A percentile compares a stretch with the other conserved stretches of the same genome.
These are phyloP conservation scores for Lepidium africanum DNA, from an alignment of 345 rosid genomes.

Conservation along the genomic window DNA sequence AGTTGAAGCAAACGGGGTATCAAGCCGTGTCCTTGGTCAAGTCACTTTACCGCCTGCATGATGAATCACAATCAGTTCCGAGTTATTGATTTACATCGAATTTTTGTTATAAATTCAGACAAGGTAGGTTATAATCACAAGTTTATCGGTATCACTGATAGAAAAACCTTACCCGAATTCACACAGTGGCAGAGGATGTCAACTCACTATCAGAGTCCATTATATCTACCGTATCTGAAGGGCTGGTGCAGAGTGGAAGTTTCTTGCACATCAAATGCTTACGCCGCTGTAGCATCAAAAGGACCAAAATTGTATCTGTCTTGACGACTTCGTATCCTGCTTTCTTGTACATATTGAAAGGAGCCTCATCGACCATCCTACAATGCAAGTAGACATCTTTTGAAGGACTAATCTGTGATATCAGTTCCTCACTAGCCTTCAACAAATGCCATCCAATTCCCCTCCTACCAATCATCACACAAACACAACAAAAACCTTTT, in stretches of 20 bases:
- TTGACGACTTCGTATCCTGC: slow-evolving; percentile 68
- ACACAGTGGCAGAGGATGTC: slow-evolving; percentile 28
- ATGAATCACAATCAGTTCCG: neutral
- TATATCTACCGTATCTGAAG: slow-evolving; percentile 22
- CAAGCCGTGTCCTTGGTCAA: slow-evolving; percentile 4
- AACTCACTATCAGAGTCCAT: slow-evolving; percentile 33
- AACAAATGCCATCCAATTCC: slow-evolving; percentile 94
- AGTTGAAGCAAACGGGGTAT: slow-evolving; percentile 8
- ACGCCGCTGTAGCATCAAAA: slow-evolving; percentile 76
- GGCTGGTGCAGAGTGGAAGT: slow-evolving; percentile 31
- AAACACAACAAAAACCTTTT: neutral
- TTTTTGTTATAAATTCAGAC: neutral
- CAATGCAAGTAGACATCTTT: slow-evolving; percentile 84
- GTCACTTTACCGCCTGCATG: slow-evolving; percentile 7
- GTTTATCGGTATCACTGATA: neutral
- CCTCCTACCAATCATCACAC: slow-evolving; percentile 45
- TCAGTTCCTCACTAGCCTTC: slow-evolving; percentile 81
- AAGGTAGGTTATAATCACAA: neutral
- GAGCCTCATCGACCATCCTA: slow-evolving; percentile 83
- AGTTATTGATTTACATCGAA: neutral
- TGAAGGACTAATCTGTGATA: slow-evolving; percentile 48
- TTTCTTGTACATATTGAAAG: slow-evolving; percentile 75
- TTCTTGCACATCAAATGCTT: slow-evolving; percentile 92
- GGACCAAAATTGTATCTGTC: slow-evolving; percentile 63
- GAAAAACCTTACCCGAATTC: neutral